phyloP scores from a whole-genome alignment of 2,329 filamentous ascomycete genomes.

The Chaetomiaceae sp. region DNA sequence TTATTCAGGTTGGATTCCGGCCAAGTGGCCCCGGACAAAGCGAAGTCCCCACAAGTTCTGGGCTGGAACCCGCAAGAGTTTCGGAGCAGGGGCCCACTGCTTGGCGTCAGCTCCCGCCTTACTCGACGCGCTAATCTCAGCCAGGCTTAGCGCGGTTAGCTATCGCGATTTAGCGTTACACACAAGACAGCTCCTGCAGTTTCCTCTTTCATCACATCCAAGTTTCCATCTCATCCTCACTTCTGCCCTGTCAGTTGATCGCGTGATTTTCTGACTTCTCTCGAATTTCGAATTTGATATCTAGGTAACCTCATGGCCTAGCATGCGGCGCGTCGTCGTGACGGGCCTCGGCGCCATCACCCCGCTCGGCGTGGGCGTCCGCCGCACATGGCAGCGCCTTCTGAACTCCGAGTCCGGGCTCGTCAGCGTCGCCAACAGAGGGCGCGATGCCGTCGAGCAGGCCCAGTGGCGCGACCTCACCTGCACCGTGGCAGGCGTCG shows the following conservation, averaged over 20 bases:
- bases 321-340: slow-evolving; percentile 72
- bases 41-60: slow-evolving; percentile 13
- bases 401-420: slow-evolving; percentile 78
- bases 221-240: not conserved
- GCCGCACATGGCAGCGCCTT: slow-evolving; percentile 74
- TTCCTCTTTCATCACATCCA: not conserved
- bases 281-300: not conserved
- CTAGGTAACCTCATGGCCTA: slow-evolving; percentile 41
- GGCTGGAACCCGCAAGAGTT: not conserved
- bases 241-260: too few relatives aligned
- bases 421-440: slow-evolving; percentile 62
- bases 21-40: slow-evolving; percentile 15
- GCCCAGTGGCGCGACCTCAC: slow-evolving; percentile 66
- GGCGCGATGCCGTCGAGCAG: slow-evolving; percentile 36
- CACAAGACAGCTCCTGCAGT: not conserved
- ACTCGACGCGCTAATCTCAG: not conserved
- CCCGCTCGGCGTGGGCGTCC: slow-evolving; percentile 75
- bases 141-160: not conserved
- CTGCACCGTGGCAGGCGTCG: slow-evolving; percentile 78
- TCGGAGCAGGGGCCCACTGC: too few relatives aligned
- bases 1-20: slow-evolving; percentile 21
- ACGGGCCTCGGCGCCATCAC: slow-evolving; percentile 79
- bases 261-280: not conserved
- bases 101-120: not conserved
- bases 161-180: not conserved